Evolutionary conservation across 805 yeast species (phyloP).

Genomic region (Blastobotrys terrestris): DNA sequence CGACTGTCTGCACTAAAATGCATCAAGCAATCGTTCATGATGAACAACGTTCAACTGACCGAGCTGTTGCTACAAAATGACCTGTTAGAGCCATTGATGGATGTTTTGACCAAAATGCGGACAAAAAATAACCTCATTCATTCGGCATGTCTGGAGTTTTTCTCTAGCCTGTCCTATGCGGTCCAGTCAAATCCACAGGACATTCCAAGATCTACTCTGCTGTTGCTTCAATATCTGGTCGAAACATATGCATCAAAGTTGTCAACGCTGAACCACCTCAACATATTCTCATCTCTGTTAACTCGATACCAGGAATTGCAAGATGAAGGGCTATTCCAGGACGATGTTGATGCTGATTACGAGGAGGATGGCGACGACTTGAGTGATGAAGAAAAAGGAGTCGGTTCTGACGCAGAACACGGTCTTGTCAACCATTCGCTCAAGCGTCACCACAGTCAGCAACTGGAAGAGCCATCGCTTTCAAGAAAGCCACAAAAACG

Average conservation of each 20-base stretch:
- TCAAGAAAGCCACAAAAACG: neutral
- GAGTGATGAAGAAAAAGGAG: neutral
- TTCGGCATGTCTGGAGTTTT: slow-evolving; percentile 68
- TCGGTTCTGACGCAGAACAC: neutral
- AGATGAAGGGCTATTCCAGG: neutral
- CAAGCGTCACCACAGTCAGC: neutral
- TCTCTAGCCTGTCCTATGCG: slow-evolving; percentile 7
- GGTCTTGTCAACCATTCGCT: neutral
- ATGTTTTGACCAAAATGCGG: slow-evolving; percentile 43
- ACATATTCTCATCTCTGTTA: neutral
- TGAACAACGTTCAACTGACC: slow-evolving; percentile 57
- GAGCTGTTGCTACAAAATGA: slow-evolving; percentile 51
- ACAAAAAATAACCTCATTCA: slow-evolving; percentile 56
- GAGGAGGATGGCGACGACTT: neutral
- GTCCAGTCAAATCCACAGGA: neutral
- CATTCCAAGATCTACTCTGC: neutral
- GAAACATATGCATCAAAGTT: neutral
- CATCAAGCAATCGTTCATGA: slow-evolving; percentile 49
- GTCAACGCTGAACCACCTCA: neutral
- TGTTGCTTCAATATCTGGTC: neutral
- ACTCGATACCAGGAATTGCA: neutral
- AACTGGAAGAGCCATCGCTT: neutral
- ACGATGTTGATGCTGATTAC: no score
- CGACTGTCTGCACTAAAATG: slow-evolving; percentile 66
- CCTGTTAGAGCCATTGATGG: slow-evolving; percentile 44